A percentile compares a stretch with the other conserved stretches of the same genome.
Evolutionary conservation across 768 basidiomycete species (phyloP).

Genomic region (Tricholoma sp.): DNA sequence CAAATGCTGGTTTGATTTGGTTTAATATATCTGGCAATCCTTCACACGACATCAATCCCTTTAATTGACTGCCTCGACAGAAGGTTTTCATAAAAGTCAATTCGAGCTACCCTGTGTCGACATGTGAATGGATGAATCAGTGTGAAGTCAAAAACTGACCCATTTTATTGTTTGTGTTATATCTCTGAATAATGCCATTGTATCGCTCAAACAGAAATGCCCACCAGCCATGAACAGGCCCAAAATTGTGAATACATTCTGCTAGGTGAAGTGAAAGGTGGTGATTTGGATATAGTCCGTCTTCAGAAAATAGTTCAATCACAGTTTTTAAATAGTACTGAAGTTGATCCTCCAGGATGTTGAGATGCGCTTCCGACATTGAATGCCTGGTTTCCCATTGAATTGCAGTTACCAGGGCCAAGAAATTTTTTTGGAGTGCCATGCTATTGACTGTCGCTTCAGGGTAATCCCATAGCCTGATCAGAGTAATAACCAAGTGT

Average conservation of each 20-base stretch:
- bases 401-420: background rate
- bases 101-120: background rate
- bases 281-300: background rate
- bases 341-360: background rate
- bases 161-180: slow-evolving; percentile 11
- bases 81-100: background rate
- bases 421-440: background rate
- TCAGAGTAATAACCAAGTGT: background rate
- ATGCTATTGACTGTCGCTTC: background rate
- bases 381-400: background rate
- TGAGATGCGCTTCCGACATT: background rate
- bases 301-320: background rate
- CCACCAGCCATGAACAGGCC: slow-evolving; percentile 13
- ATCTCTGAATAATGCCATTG: slow-evolving; percentile 8
- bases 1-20: too few relatives aligned
- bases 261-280: background rate
- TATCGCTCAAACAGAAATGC: slow-evolving; percentile 11
- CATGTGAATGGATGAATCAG: background rate
- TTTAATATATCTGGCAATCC: too few relatives aligned
- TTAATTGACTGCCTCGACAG: background rate
- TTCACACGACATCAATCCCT: too few relatives aligned
- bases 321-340: background rate
- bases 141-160: background rate
- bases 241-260: background rate
- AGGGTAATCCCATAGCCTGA: background rate